phyloP scores from a whole-genome alignment of 805 yeast species.

The Cephaloascus albidus region DNA sequence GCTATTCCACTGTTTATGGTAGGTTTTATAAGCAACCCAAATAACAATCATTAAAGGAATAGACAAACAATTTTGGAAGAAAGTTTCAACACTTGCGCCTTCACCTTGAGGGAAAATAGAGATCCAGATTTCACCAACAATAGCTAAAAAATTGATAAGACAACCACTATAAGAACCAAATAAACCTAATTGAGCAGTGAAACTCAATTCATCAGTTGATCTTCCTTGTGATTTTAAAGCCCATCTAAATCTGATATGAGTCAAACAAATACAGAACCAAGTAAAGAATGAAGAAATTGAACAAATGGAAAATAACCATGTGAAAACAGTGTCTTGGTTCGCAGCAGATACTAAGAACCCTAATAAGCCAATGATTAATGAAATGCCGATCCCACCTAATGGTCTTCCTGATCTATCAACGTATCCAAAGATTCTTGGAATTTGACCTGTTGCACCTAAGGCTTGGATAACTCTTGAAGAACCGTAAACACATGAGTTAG shows the following conservation, averaged over 20 bases:
- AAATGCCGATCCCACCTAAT: slow-evolving; percentile 40
- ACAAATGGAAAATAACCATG: slow-evolving; percentile 58
- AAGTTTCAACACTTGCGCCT: slow-evolving; percentile 16
- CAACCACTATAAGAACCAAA: slow-evolving; percentile 26
- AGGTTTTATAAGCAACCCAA: slow-evolving; percentile 32
- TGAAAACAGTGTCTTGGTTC: slow-evolving; percentile 44
- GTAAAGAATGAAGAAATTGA: slow-evolving; percentile 55
- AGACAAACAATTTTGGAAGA: slow-evolving; percentile 45
- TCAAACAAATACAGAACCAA: slow-evolving; percentile 51
- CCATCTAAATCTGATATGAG: slow-evolving; percentile 47
- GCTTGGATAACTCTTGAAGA: slow-evolving; percentile 60
- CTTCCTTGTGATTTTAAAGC: slow-evolving; percentile 16
- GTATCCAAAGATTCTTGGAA: slow-evolving; percentile 50
- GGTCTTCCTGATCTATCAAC: slow-evolving; percentile 66
- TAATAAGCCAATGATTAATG: slow-evolving; percentile 45
- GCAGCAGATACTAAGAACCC: slow-evolving; percentile 49
- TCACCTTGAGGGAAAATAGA: slow-evolving; percentile 25
- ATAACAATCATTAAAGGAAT: slow-evolving; percentile 34
- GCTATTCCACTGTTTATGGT: slow-evolving; percentile 15
- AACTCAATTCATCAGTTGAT: slow-evolving; percentile 17
- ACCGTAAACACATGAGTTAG: slow-evolving; percentile 64
- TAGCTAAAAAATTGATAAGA: slow-evolving; percentile 15
- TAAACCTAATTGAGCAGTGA: slow-evolving; percentile 21
- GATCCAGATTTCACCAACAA: slow-evolving; percentile 28
- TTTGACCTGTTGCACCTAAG: slow-evolving; percentile 53